Conservation (phyloP, 2,329 filamentous ascomycete species). For the Colletotrichum coccodes region DNA sequence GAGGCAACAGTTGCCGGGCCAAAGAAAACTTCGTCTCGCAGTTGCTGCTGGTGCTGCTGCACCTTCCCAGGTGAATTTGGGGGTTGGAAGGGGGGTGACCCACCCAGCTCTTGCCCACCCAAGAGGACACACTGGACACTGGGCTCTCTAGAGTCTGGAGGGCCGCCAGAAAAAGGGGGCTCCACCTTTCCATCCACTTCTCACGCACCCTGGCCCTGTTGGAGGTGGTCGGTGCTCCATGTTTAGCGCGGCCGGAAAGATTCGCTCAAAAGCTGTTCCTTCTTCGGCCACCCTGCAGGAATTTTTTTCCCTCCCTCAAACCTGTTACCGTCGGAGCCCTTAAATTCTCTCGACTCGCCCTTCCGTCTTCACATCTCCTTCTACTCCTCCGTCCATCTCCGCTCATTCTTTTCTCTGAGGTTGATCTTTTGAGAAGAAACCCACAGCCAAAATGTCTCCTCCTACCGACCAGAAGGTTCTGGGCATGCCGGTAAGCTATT, state of each 20-base stretch:
- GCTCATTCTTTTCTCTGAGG: constrained; percentile 68
- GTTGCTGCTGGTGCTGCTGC: not conserved
- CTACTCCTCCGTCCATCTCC: constrained; percentile 62
- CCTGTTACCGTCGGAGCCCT: constrained; percentile 52
- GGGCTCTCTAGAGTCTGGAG: constrained; percentile 7
- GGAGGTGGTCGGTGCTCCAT: constrained; percentile 30
- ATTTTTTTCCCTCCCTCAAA: constrained; percentile 63
- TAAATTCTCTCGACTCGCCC: constrained; percentile 38
- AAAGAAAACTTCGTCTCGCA: constrained; percentile 6
- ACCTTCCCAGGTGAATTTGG: constrained; percentile 29
- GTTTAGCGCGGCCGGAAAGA: constrained; percentile 55
- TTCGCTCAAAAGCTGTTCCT: constrained; percentile 63
- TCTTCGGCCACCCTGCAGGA: constrained; percentile 51
- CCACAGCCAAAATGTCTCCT: constrained; percentile 62
- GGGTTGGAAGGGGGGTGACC: constrained; percentile 29
- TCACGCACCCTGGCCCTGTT: constrained; percentile 27
- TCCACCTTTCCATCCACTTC: constrained; percentile 38
- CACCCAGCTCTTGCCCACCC: constrained; percentile 12
- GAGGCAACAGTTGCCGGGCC: constrained; percentile 31
- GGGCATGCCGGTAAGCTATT: constrained; percentile 73
- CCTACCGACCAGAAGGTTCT: constrained; percentile 66
- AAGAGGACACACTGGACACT: not conserved
- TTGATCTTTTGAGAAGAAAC: constrained; percentile 53
- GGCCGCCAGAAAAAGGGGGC: constrained; percentile 8
- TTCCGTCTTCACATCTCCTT: constrained; percentile 54